Evolutionary conservation across 139 green algal genomes (phyloP).

Genomic region (Volvox africanus): DNA sequence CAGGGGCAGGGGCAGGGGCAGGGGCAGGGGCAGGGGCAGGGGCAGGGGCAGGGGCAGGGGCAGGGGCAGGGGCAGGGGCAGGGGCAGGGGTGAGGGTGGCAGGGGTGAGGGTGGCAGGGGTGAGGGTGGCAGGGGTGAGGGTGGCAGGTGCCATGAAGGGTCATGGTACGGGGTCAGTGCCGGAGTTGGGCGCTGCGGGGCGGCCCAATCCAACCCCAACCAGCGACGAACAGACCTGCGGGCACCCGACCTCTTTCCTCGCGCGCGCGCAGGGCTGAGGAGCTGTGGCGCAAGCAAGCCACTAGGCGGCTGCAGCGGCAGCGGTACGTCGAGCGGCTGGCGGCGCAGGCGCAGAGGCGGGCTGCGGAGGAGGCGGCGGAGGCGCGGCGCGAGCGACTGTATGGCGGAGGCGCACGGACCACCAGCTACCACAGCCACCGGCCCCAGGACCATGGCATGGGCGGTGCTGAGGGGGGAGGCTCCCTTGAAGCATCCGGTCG

Average conservation of each 20-base stretch:
- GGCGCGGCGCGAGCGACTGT: neutral
- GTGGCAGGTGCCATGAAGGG: no score
- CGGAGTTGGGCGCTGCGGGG: no score
- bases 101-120: no score
- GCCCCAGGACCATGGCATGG: constrained; percentile 28
- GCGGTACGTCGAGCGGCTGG: constrained; percentile 45
- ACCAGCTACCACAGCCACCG: neutral
- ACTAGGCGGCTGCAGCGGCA: constrained; percentile 57
- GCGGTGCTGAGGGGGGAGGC: neutral
- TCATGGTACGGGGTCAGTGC: no score
- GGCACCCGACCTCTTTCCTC: neutral
- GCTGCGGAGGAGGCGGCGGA: constrained; percentile 33
- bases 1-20: no score
- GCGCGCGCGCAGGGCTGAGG: constrained; percentile 59
- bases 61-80: no score
- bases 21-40: no score
- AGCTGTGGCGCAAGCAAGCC: constrained; percentile 63
- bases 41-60: no score
- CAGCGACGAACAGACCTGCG: no score
- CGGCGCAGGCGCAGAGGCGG: constrained; percentile 56
- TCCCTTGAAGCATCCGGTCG: neutral
- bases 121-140: no score
- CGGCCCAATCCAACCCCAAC: no score
- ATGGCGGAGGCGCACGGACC: constrained; percentile 22
- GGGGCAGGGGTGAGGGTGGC: no score